Evolutionary conservation across 2,329 filamentous ascomycete species (phyloP).

Genomic region (Tolypocladium endophyticum): DNA sequence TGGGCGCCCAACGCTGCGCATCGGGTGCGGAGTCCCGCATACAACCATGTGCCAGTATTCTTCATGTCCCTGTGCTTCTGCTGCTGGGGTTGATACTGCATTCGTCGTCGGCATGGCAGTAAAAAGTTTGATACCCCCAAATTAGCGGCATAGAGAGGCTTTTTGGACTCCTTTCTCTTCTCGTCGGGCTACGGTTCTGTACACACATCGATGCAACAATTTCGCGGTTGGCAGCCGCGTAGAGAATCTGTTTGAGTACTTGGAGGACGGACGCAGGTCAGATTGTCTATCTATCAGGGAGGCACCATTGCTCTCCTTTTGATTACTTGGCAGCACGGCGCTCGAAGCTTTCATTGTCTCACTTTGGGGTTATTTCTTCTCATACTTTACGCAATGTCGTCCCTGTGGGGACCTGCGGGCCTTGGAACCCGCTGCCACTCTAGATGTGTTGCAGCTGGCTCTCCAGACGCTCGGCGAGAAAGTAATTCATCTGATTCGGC

Average conservation of each 20-base stretch:
- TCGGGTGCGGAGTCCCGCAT: neutral
- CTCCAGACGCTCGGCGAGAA: constrained; percentile 11
- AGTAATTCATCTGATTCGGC: constrained; percentile 8
- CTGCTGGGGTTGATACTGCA: constrained; percentile 13
- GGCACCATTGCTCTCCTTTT: neutral
- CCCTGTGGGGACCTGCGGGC: neutral
- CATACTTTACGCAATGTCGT: neutral
- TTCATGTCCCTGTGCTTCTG: constrained; percentile 12
- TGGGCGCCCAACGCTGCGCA: constrained; percentile 10
- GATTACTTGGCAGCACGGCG: neutral
- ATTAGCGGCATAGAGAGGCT: constrained; percentile 14
- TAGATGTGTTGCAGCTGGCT: neutral
- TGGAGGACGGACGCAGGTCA: neutral
- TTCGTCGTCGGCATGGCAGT: constrained; percentile 8
- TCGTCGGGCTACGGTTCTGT: neutral
- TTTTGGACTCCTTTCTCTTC: constrained; percentile 4
- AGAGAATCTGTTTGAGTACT: constrained; percentile 1
- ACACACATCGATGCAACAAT: neutral
- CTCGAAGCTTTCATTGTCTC: neutral
- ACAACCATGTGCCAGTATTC: neutral
- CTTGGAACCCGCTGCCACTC: neutral
- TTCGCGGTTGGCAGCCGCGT: neutral
- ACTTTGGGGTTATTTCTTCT: neutral
- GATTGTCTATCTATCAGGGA: neutral
- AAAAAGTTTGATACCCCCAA: constrained; percentile 26